These are phyloP conservation scores for Lagerstroemia speciosa DNA, from an alignment of 345 rosid species.

Conservation along the genomic window DNA sequence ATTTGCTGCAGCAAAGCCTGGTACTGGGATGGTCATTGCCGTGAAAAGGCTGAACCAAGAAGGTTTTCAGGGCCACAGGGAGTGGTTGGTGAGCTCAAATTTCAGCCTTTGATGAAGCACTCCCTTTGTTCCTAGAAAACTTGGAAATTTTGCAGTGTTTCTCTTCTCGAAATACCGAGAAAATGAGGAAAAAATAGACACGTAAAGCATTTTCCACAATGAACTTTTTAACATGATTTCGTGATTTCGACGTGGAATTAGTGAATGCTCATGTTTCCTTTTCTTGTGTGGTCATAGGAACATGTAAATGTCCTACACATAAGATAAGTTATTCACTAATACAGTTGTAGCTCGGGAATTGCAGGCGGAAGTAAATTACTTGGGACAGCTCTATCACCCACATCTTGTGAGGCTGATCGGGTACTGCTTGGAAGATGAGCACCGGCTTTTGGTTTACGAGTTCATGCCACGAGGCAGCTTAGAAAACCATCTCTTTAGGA, in stretches of 20 bases:
- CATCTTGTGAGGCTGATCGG: slow-evolving; percentile 67
- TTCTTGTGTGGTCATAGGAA: neutral
- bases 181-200: neutral
- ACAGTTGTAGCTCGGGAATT: slow-evolving; percentile 3
- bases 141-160: neutral
- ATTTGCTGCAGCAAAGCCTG: slow-evolving; percentile 53
- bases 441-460: slow-evolving; percentile 60
- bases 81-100: slow-evolving; percentile 63
- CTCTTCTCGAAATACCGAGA: neutral
- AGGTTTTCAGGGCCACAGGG: slow-evolving; percentile 62
- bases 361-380: slow-evolving; percentile 68
- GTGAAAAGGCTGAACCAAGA: slow-evolving; percentile 65
- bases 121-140: neutral
- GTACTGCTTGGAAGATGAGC: slow-evolving; percentile 72
- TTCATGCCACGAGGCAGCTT: slow-evolving; percentile 75
- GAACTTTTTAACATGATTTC: neutral
- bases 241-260: neutral
- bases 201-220: neutral
- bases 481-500: slow-evolving; percentile 66
- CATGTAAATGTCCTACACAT: too few species aligned
- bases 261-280: neutral
- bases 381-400: slow-evolving; percentile 58
- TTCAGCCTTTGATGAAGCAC: slow-evolving; percentile 5
- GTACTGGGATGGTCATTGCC: slow-evolving; percentile 62
- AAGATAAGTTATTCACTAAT: neutral